Base-by-base conservation (phyloP, 129 eudicot genomes). In the Rutidosis leptorrhynchoides region DNA sequence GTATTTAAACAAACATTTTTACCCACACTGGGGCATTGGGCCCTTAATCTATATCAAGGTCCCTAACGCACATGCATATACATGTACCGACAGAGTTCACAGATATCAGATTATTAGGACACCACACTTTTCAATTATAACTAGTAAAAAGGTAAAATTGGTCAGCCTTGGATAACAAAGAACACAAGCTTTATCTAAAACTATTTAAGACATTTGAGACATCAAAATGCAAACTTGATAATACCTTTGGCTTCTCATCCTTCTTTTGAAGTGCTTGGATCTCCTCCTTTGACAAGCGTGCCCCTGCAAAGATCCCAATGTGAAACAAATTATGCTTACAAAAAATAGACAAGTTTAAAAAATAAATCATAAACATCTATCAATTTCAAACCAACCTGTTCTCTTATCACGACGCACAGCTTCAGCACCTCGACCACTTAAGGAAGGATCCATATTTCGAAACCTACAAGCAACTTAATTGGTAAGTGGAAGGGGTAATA, bases 241-340 rank as follows among this genome's bases (percentile, higher is more conserved):
- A 3, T 73, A 93, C 98, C 98, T 93, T 93, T 15, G 98, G 98
- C 74, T 93, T 88, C 77, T 88, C 92, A 32, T 83, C 89, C 75
- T 88, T 71, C 86, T 88, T 80, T 79, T 83, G 78, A 61, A 75
- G 80, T 27, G 83, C 59, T 78, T 89, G 71, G 29, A 89, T 69
- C 81, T 86, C 80, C n/a, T 82, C 96, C 82, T 84, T 89, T 54
- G 99, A 56, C 68, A 93, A 53, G 54, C 92, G 96, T 61, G 83
- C 72, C 61, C 99, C 99, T 89, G 82, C 54, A 68, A 71, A 65
- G 22, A 70, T 49, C 67, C 60, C 26, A 61, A 54, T 30, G 29
- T 23, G 53, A n/a, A 51, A 70, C 33, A 45, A 58, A 16, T 12
- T 74, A 55, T 30, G 16, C 14, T 45, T 43, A 29, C 43, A 24